Evolutionary conservation across 164 flowering plant species (phyloP), one percentile per base, ranked within the genome.

Genomic region (Vitis cinerea): DNA sequence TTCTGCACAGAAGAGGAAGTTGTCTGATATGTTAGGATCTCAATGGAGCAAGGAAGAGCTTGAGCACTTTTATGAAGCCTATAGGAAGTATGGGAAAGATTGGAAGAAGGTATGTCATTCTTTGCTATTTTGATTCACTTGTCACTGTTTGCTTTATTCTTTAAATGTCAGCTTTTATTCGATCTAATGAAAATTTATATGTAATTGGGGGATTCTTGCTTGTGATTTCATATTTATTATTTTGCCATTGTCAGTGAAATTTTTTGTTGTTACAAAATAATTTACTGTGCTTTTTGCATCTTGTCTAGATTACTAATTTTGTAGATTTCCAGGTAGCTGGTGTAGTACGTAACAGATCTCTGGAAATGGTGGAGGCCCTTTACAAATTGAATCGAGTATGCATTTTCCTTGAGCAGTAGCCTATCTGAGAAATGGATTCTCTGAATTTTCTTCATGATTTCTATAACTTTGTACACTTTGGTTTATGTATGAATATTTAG

Each of bases 301-400:
- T 63, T 3, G 11, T 50, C 12, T 70, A 1, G 61, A n/a, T 75
- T 47, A 23, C 67, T 63, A 11, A 68, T 69, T 29, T 1, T 68
- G n/a, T 76, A 57, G 63, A 54, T 74, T 72, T 78, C 23, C 71
- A 96, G 99, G 95, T 96, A 69, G 97, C 97, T 73, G 72, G 82
- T 77, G 82, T 70, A 9, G 80, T 96, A 30, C 85, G 86, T 31
- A 82, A 86, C 77, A 85, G 98, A 80, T 81, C 97, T 61, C 69
- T 75, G 14, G 97, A 92, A 73, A 96, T 96, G 99, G 98, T 92
- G 80, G 94, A 90, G 81, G 90, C 98, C 72, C 97, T 96, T 72
- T 96, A 85, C 78, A 85, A 80, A 63, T 85, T 92, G 94, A 96
- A 93, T 72, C 84, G 82, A 90, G 99, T 93, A 75, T 61, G 83